These are phyloP conservation scores for Didymellaceae sp. DNA, from an alignment of 2,329 filamentous ascomycete genomes.

Conservation along the genomic window DNA sequence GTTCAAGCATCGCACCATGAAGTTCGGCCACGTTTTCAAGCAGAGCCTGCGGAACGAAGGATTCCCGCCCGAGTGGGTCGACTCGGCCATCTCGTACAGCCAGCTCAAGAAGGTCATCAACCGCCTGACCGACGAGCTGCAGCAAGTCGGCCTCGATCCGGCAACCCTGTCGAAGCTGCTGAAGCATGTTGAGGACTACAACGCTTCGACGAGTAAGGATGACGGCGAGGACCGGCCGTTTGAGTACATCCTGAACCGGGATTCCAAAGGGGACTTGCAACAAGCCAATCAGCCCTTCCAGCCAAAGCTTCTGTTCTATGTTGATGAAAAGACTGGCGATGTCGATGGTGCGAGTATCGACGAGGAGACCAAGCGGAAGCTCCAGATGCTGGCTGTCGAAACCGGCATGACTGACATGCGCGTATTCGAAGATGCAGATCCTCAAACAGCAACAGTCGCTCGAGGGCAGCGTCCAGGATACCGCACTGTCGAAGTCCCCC, in stretches of 20 bases:
- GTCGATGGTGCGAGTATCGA: conserved; percentile 73
- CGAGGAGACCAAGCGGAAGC: conserved; percentile 67
- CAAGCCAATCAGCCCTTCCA: conserved; percentile 54
- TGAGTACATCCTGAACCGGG: conserved; percentile 45
- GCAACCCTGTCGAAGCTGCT: conserved; percentile 72
- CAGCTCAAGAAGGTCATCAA: conserved; percentile 90
- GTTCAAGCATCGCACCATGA: conserved; percentile 64
- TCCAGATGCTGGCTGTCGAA: conserved; percentile 65
- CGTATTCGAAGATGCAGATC: conserved; percentile 31
- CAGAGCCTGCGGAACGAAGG: conserved; percentile 72
- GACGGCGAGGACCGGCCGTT: conserved; percentile 43
- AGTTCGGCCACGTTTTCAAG: conserved; percentile 82
- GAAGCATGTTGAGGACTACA: conserved; percentile 51
- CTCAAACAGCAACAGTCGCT: conserved; percentile 4
- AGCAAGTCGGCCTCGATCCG: conserved; percentile 72
- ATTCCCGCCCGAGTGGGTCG: conserved; percentile 74
- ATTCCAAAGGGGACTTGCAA: conserved; percentile 12
- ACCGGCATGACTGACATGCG: conserved; percentile 52
- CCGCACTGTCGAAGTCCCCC: conserved; percentile 71
- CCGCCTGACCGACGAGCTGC: conserved; percentile 74
- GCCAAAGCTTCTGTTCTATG: conserved; percentile 73
- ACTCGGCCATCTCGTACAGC: conserved; percentile 80
- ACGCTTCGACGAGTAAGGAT: conserved; percentile 30
- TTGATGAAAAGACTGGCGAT: conserved; percentile 70
- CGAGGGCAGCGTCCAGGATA: conserved; percentile 31